A percentile compares a stretch with the other conserved stretches of the same genome.
These are phyloP conservation scores for Blastobotrys robertii DNA, from an alignment of 805 yeast species.

Conservation along the genomic window DNA sequence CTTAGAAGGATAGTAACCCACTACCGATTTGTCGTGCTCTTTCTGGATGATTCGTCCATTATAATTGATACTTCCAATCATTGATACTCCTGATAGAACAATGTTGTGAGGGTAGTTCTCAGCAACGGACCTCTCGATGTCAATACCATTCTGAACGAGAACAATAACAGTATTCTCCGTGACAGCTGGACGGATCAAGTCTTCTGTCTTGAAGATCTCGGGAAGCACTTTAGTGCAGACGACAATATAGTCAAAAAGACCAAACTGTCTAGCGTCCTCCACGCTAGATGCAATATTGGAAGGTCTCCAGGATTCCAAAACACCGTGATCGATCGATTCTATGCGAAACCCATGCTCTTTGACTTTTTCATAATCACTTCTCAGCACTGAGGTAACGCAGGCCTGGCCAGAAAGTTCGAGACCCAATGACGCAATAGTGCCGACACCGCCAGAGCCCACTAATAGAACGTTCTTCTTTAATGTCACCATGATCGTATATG, in stretches of 20 bases:
- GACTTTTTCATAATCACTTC: conserved; percentile 54
- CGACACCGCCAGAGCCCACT: conserved; percentile 83
- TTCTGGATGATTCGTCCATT: conserved; percentile 42
- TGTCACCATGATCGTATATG: background rate
- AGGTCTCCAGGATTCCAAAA: conserved; percentile 46
- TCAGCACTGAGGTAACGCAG: conserved; percentile 50
- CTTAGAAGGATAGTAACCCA: conserved; percentile 43
- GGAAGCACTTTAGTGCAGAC: conserved; percentile 60
- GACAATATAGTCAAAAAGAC: conserved; percentile 45
- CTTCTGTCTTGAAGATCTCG: conserved; percentile 46
- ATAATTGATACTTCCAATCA: conserved; percentile 49
- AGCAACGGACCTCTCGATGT: conserved; percentile 46
- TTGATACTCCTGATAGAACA: conserved; percentile 53
- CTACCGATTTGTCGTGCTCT: conserved; percentile 39
- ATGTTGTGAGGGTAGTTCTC: conserved; percentile 41
- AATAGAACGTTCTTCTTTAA: conserved; percentile 38
- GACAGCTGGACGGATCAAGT: conserved; percentile 42
- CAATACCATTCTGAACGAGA: conserved; percentile 59
- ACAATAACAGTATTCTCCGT: conserved; percentile 40
- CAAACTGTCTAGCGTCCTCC: conserved; percentile 36
- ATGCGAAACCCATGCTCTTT: conserved; percentile 45
- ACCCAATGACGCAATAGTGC: conserved; percentile 63
- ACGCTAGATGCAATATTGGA: conserved; percentile 26
- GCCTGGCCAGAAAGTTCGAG: conserved; percentile 40
- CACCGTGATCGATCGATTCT: conserved; percentile 55